Percentiles rank a stretch among this genome's conserved stretches.
Conservation (phyloP, 2,329 filamentous ascomycete genomes). For the Sporothrix globosa region DNA sequence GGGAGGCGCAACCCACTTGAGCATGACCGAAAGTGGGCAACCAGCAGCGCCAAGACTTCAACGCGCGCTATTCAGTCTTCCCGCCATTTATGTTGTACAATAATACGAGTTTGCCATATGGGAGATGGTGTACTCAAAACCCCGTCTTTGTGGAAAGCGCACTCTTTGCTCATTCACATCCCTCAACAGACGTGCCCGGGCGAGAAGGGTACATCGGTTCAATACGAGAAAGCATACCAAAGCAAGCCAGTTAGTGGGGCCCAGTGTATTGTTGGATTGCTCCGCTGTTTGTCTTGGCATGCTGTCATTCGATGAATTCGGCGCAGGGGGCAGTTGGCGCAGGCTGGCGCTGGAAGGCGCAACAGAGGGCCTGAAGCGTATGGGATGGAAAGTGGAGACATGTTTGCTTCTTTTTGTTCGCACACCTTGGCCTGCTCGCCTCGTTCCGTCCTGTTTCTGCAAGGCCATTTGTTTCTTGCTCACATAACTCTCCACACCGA, state of each 20-base stretch:
- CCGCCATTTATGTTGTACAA: not conserved
- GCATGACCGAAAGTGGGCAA: not conserved
- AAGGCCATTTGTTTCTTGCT: not conserved
- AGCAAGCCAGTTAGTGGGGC: not conserved
- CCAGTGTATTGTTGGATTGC: not conserved
- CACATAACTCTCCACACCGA: not conserved
- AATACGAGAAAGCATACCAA: conserved; percentile 18
- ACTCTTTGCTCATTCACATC: no score
- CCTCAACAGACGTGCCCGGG: not conserved
- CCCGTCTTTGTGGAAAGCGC: no score
- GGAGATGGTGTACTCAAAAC: no score
- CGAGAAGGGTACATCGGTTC: not conserved
- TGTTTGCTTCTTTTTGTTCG: not conserved
- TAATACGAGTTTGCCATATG: not conserved
- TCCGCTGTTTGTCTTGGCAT: conserved; percentile 28
- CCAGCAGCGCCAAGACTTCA: conserved; percentile 6
- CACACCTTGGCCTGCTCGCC: not conserved
- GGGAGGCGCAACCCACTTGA: conserved; percentile 12
- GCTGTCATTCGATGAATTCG: conserved; percentile 24
- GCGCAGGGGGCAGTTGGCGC: not conserved
- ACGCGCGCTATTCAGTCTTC: not conserved
- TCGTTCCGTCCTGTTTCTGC: conserved; percentile 1
- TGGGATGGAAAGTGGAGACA: conserved; percentile 6
- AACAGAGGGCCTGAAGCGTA: not conserved
- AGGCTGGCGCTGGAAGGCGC: not conserved